A percentile compares a stretch with the other conserved stretches of the same genome.
phyloP scores from a whole-genome alignment of 2,329 filamentous ascomycete species.

The Ambrosiella cleistominuta region DNA sequence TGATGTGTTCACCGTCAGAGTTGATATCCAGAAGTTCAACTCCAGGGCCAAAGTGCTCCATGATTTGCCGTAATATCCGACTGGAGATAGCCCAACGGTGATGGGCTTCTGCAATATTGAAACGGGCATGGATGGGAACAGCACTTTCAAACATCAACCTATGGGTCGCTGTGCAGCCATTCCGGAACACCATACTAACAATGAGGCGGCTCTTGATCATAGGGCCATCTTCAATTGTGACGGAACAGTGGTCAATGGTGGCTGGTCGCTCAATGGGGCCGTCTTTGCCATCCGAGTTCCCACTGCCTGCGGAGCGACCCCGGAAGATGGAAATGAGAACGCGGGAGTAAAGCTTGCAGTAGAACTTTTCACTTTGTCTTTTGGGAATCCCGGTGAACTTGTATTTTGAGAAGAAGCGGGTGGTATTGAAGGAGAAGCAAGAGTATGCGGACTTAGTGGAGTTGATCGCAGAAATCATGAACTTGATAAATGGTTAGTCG shows the following conservation, averaged over 20 bases:
- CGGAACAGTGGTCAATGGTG: slow-evolving; percentile 56
- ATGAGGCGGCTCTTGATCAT: slow-evolving; percentile 57
- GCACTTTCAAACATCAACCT: slow-evolving; percentile 57
- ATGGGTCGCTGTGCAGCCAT: slow-evolving; percentile 63
- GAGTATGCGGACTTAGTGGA: slow-evolving; percentile 67
- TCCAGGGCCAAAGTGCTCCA: slow-evolving; percentile 65
- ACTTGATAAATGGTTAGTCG: slow-evolving; percentile 26
- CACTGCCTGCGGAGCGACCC: slow-evolving; percentile 41
- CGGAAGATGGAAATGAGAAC: slow-evolving; percentile 55
- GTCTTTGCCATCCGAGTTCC: slow-evolving; percentile 38
- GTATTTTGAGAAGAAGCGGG: slow-evolving; percentile 57
- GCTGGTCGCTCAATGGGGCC: slow-evolving; percentile 36
- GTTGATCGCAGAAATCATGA: slow-evolving; percentile 59
- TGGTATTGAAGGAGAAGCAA: slow-evolving; percentile 48
- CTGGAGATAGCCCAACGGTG: slow-evolving; percentile 61
- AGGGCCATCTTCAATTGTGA: slow-evolving; percentile 53
- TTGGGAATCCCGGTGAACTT: slow-evolving; percentile 40
- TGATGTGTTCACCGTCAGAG: slow-evolving; percentile 53
- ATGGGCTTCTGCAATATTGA: slow-evolving; percentile 45
- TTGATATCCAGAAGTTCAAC: slow-evolving; percentile 70
- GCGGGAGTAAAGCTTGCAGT: slow-evolving; percentile 47
- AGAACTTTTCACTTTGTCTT: slow-evolving; percentile 38
- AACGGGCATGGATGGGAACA: slow-evolving; percentile 60
- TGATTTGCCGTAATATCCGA: slow-evolving; percentile 52
- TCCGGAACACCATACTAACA: slow-evolving; percentile 55